Evolutionary conservation across 176 grass and related monocot species (phyloP).

Genomic region (Eragrostis nindensis): DNA sequence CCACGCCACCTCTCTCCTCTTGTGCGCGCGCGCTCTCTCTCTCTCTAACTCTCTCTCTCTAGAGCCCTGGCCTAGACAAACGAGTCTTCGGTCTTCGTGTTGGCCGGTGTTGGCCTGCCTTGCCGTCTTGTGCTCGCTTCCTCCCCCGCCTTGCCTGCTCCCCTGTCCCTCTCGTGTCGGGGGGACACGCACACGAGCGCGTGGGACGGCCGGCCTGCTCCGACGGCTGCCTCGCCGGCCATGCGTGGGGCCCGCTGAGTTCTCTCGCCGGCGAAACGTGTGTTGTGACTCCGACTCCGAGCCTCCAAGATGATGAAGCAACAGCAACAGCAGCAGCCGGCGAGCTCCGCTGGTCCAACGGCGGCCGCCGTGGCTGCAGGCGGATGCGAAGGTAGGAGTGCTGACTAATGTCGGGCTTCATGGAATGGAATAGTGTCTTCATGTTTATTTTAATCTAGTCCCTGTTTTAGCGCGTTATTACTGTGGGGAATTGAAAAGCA

Average conservation of each 20-base stretch:
- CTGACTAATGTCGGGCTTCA: constrained; percentile 18
- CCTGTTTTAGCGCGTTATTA: neutral
- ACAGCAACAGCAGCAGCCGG: constrained; percentile 32
- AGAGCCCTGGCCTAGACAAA: constrained; percentile 7
- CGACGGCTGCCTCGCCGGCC: constrained; percentile 17
- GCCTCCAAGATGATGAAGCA: constrained; percentile 28
- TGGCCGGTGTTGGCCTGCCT: constrained; percentile 5
- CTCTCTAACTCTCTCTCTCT: neutral
- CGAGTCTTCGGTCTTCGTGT: constrained; percentile 37
- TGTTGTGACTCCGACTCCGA: neutral
- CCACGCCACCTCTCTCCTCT: neutral
- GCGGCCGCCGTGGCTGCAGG: neutral
- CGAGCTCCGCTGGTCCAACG: constrained; percentile 9
- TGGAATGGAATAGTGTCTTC: constrained; percentile 11
- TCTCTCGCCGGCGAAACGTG: constrained; percentile 25
- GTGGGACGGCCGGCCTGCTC: neutral
- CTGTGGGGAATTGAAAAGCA: neutral
- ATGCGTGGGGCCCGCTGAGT: constrained; percentile 33
- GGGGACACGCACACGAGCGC: constrained; percentile 30
- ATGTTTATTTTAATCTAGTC: neutral
- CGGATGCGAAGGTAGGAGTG: constrained; percentile 49
- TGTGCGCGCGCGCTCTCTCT: neutral
- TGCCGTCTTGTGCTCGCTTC: constrained; percentile 29
- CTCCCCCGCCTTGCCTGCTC: constrained; percentile 25
- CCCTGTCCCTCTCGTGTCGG: constrained; percentile 59